These are phyloP conservation scores for Hypoxylon sp. DNA, from an alignment of 2,329 filamentous ascomycete genomes.

Conservation along the genomic window DNA sequence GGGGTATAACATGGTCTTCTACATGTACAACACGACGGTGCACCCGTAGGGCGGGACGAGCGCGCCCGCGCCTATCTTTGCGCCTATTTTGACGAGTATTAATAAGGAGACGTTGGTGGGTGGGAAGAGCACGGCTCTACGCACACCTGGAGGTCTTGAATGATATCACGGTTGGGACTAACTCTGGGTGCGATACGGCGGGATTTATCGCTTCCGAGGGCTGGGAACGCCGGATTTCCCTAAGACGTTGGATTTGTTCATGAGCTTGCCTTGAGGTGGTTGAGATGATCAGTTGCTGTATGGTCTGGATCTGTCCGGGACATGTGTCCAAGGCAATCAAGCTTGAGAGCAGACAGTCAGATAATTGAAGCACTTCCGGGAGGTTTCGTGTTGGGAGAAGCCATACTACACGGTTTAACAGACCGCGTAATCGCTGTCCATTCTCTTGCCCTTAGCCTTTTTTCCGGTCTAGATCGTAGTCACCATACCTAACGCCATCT, in stretches of 20 bases:
- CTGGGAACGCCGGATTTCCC: slow-evolving; percentile 15
- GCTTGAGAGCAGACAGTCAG: too few relatives aligned
- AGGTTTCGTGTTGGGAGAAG: too few relatives aligned
- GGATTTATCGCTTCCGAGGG: slow-evolving; percentile 14
- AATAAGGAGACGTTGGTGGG: neutral
- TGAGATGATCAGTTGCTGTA: neutral
- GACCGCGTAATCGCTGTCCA: too few relatives aligned
- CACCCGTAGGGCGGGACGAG: neutral
- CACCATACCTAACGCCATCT: too few relatives aligned
- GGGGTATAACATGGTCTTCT: neutral
- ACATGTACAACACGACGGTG: neutral
- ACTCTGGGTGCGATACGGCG: slow-evolving; percentile 18
- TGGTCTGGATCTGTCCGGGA: too few relatives aligned
- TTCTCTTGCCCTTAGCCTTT: too few relatives aligned
- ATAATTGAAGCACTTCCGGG: too few relatives aligned
- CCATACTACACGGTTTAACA: too few relatives aligned
- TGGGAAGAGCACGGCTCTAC: slow-evolving; percentile 3
- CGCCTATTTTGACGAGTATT: neutral
- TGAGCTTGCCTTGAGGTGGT: slow-evolving; percentile 3
- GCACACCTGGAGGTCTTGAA: slow-evolving; percentile 14
- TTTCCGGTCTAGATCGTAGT: too few relatives aligned
- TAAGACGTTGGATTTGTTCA: slow-evolving; percentile 5
- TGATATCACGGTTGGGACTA: slow-evolving; percentile 17
- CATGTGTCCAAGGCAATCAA: too few relatives aligned
- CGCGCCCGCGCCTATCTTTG: neutral